Percentiles rank a stretch among this genome's conserved stretches.
Evolutionary conservation across 371 early-diverging fungal genomes (phyloP).

Genomic region (Sporodiniella umbellata): DNA sequence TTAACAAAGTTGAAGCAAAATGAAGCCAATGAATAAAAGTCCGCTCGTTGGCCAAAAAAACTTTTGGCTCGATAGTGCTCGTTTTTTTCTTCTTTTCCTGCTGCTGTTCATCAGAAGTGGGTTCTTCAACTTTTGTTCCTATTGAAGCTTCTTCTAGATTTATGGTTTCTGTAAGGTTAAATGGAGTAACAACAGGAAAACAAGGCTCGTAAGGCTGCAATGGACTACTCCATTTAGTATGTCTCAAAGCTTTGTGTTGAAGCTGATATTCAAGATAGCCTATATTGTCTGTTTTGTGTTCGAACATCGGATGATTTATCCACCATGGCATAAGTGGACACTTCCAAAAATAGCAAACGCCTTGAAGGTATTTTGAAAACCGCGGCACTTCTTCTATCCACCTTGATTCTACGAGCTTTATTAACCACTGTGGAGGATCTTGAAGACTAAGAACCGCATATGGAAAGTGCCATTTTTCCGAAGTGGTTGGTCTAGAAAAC

Average conservation of each 20-base stretch:
- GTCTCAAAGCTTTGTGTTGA: slow-evolving; percentile 77
- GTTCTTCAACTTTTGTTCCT: slow-evolving; percentile 9
- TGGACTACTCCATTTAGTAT: slow-evolving; percentile 24
- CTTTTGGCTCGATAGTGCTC: slow-evolving; percentile 78
- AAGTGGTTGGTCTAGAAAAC: background rate
- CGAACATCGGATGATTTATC: too few relatives aligned
- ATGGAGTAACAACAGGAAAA: too few relatives aligned
- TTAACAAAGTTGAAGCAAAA: slow-evolving; percentile 61
- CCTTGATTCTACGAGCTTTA: slow-evolving; percentile 81
- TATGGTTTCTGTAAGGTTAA: too few relatives aligned
- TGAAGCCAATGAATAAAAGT: slow-evolving; percentile 88
- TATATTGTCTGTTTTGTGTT: too few relatives aligned
- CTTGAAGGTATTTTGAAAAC: slow-evolving; percentile 98
- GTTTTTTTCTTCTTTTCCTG: slow-evolving; percentile 4
- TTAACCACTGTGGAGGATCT: too few relatives aligned
- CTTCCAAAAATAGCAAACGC: slow-evolving; percentile 89
- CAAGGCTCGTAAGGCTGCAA: too few relatives aligned
- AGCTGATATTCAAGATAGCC: too few relatives aligned
- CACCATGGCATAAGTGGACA: slow-evolving; percentile 96
- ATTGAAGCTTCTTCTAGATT: slow-evolving; percentile 24
- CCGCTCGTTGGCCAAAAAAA: slow-evolving; percentile 96
- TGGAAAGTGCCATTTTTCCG: background rate
- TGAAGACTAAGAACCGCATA: background rate
- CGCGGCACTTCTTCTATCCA: slow-evolving; percentile 97
- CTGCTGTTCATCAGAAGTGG: too few relatives aligned